Base-by-base conservation (phyloP, 2,329 filamentous ascomycete genomes). In the Stagonosporopsis tanaceti region DNA sequence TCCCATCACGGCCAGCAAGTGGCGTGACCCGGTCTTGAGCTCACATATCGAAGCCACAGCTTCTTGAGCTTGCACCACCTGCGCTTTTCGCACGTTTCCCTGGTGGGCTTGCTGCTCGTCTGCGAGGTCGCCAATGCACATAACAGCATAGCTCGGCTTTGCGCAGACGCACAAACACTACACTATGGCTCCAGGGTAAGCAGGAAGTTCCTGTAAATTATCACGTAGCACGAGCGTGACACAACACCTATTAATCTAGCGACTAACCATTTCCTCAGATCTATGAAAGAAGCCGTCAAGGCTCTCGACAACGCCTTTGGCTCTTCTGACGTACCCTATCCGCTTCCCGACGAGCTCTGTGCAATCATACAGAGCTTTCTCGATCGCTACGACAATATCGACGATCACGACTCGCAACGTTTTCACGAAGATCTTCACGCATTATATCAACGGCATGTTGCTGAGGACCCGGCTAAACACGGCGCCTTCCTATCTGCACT, bases 371-470 rank as follows among this genome's bases (percentile, higher is more conserved):
- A 87, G 53, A 80, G 79, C 57, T 94, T 92, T 76, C 81, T 92
- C 47, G 84, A 87, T 42, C 88, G 87, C 67, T 87, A 91, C 71
- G 79, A 85, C 53, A 84, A 85, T 64, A 84, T 86, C 62, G 90
- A 93, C 67, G 89, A 92, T 48, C 78, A 82, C 53, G 82, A 87
- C 38, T 83, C 87, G n/a, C 89, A 91, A 63, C 86, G 88, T 55
- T 81, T 93, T 47, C 87, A 92, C 60, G 89, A 92, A 38, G 90
- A 93, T 66, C 82, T 95, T 7, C 78, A 89, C 38, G 76, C 81
- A 24, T 82, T 91, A 51, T 92, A 89, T 77, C 82, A 88, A 56
- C 87, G 84, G 68, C 81, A 86, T 62, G 85, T 93, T 57, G 80
- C 81, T 24, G 82, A 83, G 32, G 80, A 81, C 24, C 78, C 84